Evolutionary conservation across 441 rosid species (phyloP), one percentile per base, ranked within the genome.

Genomic region (Arabidopsis hybrid): DNA sequence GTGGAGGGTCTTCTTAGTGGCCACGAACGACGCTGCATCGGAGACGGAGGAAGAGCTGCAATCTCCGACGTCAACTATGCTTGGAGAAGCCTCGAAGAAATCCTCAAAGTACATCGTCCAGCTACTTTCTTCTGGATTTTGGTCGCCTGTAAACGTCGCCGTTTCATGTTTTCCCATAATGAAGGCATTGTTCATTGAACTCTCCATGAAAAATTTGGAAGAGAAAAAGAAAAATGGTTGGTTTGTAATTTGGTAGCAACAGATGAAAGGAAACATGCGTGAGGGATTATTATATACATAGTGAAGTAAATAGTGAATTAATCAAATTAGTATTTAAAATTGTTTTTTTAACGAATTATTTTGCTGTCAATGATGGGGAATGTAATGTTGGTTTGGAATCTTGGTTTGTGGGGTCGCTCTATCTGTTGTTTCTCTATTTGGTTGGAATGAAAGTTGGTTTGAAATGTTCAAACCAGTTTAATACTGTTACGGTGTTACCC

Each of bases 41-140:
- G 80, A 77, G 68, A 77, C 62, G 34, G 47, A 50, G 39, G 72
- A 65, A 59, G 67, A 71, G 50, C 39, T 65, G 51, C 34, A 56
- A 59, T 53, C 75, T 45, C 70, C 65, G 52, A 60, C 74, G 32
- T 67, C 52, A n/a, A 36, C 60, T 14, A 69, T 46, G 51, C 36
- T 64, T 49, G 76, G 40, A 63, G 63, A 56, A 35, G 61, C 26
- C 51, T 71, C 64, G 18, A 71, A 77, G 72, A 77, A 65, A 51
- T 77, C 80, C 29, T 77, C 80, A 55, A 77, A 77, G 67, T 77
- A 77, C 80, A 77, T 77, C 7, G 80, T 58, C 80, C 80, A 77
- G 60, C 63, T 71, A 65, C 80, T 77, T 60, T 77, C 80, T 38
- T 77, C 76, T 0, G 68, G 80, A 56, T 31, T 40, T 60, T 65